A percentile compares a stretch with the other conserved stretches of the same genome.
Conservation (phyloP, 2,329 filamentous ascomycete species). For the Pseudogymnoascus sp. region DNA sequence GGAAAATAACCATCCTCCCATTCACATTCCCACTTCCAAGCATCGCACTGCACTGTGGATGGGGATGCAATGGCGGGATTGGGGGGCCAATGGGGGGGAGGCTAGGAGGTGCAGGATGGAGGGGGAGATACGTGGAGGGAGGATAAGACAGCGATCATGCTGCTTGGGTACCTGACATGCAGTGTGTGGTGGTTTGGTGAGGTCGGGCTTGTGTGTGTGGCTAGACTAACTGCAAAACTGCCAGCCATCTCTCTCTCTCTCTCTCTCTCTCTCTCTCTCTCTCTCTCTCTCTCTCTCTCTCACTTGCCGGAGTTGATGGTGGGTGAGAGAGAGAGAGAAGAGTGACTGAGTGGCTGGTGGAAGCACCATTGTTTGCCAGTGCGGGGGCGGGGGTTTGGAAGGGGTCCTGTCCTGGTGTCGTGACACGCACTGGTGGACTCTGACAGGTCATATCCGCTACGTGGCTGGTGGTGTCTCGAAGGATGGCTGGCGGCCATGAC, state of each 20-base stretch:
- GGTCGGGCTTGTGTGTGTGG: neutral
- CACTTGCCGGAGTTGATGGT: too few species aligned
- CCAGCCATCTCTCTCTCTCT: neutral
- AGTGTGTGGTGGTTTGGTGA: neutral
- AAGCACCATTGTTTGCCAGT: neutral
- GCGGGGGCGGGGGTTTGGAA: neutral
- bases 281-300: neutral
- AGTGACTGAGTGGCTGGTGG: neutral
- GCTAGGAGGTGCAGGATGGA: neutral
- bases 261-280: neutral
- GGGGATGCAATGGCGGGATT: neutral
- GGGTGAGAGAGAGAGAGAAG: neutral
- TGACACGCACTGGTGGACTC: neutral
- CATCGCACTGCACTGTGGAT: neutral
- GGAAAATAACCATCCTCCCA: neutral
- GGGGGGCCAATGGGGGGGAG: neutral
- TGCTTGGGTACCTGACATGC: neutral
- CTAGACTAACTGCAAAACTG: neutral
- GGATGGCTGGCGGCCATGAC: too few species aligned
- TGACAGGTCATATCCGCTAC: constrained; percentile 1
- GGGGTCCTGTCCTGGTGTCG: neutral
- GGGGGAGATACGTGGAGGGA: neutral
- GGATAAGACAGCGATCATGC: constrained; percentile 7
- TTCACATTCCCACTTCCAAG: neutral
- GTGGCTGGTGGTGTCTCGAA: constrained; percentile 1